Percentiles rank a stretch among this genome's conserved stretches.
Evolutionary conservation across 1,284 basidiomycete species (phyloP).

Genomic region (Sporisorium exsertum): DNA sequence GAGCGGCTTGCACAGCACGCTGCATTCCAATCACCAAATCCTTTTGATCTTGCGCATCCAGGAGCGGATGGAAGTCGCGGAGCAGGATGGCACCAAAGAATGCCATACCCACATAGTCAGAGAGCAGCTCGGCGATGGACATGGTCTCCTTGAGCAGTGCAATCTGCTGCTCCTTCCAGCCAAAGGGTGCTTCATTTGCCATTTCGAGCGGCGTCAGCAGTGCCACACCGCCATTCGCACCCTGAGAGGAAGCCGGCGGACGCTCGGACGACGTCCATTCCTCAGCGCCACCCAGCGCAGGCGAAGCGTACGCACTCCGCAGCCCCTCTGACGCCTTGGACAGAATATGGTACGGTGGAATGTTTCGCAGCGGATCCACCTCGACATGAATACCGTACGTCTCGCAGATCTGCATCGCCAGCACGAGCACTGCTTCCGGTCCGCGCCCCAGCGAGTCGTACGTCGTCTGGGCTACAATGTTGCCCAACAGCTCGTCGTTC

Average conservation of each 20-base stretch:
- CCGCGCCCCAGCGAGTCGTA: conserved; percentile 37
- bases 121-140: conserved; percentile 87
- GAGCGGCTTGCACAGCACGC: conserved; percentile 61
- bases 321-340: conserved; percentile 45
- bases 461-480: conserved; percentile 46
- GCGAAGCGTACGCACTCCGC: conserved; percentile 51
- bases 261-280: conserved; percentile 25
- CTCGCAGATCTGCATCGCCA: conserved; percentile 65
- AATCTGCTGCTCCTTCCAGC: conserved; percentile 93
- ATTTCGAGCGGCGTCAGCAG: conserved; percentile 39
- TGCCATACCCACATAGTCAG: conserved; percentile 74
- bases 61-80: conserved; percentile 41
- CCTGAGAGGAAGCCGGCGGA: neutral
- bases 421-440: conserved; percentile 60
- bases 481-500: conserved; percentile 35
- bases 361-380: conserved; percentile 48
- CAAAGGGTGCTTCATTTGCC: conserved; percentile 72
- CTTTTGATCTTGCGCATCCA: conserved; percentile 60
- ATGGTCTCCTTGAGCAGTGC: conserved; percentile 90
- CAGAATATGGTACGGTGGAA: conserved; percentile 60
- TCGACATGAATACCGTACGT: conserved; percentile 66
- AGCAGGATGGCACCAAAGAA: conserved; percentile 54
- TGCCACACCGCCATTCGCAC: conserved; percentile 7
- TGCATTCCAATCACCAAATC: conserved; percentile 59
- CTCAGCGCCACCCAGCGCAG: conserved; percentile 19